phyloP scores from a whole-genome alignment of 75 land plant genomes.

The Azolla pinnata region DNA sequence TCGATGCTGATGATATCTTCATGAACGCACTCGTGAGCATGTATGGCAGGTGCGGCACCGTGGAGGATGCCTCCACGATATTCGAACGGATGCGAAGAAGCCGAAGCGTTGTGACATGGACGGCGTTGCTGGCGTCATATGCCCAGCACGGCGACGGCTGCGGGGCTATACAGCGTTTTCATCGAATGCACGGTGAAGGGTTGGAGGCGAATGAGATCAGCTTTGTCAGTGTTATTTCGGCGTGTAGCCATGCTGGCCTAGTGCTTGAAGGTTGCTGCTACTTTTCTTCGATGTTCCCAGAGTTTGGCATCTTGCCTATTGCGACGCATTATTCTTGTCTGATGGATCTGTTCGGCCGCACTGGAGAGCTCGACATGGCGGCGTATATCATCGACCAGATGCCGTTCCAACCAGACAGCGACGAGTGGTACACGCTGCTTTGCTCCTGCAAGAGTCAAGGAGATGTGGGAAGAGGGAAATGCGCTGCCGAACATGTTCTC shows the following conservation, averaged over 20 bases:
- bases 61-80: too few species aligned
- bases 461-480: constrained; percentile 26
- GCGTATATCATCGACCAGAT: constrained; percentile 27
- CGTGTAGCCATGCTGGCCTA: constrained; percentile 49
- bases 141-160: constrained; percentile 32
- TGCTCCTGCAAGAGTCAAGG: constrained; percentile 37
- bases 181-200: constrained; percentile 26
- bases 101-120: constrained; percentile 46
- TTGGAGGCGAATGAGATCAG: constrained; percentile 33
- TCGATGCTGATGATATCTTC: too few species aligned
- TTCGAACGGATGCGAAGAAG: too few species aligned
- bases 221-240: constrained; percentile 39
- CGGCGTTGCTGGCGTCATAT: constrained; percentile 43
- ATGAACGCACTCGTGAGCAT: too few species aligned
- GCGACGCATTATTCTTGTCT: constrained; percentile 41
- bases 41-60: too few species aligned
- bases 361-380: constrained; percentile 33
- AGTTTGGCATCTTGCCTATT: constrained; percentile 23
- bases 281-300: constrained; percentile 29
- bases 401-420: constrained; percentile 37
- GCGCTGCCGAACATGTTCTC: constrained; percentile 39
- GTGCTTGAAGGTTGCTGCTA: constrained; percentile 24
- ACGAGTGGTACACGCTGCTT: constrained; percentile 40
- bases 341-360: constrained; percentile 43
- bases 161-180: constrained; percentile 23